Conservation (phyloP, 768 basidiomycete species). For the Leccinum incarnatum region DNA sequence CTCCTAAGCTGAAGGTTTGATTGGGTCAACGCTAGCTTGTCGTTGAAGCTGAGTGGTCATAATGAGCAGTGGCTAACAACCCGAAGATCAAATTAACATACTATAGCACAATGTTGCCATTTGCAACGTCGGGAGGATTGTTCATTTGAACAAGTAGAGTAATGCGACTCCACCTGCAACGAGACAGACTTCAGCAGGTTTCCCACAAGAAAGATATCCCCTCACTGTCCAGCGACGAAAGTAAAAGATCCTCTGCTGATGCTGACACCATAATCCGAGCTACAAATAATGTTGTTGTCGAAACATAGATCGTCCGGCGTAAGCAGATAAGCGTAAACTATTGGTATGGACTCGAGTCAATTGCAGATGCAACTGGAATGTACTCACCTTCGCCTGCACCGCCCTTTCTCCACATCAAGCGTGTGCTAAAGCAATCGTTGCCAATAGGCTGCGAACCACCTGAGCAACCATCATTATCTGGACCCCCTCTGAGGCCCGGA, state of each 20-base stretch:
- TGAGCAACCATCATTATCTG: slow-evolving; percentile 59
- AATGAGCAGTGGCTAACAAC: not conserved
- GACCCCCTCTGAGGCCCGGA: slow-evolving; percentile 71
- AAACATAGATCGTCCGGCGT: slow-evolving; percentile 58
- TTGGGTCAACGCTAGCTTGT: slow-evolving; percentile 58
- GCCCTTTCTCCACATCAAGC: slow-evolving; percentile 72
- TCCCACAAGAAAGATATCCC: slow-evolving; percentile 4
- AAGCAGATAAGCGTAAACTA: slow-evolving; percentile 83
- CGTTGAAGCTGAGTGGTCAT: slow-evolving; percentile 54
- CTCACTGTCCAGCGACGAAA: slow-evolving; percentile 63
- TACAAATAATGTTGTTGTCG: slow-evolving; percentile 56
- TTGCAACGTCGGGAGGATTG: slow-evolving; percentile 60
- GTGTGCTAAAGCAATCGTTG: slow-evolving; percentile 65
- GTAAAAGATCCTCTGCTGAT: slow-evolving; percentile 64
- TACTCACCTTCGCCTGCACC: slow-evolving; percentile 68
- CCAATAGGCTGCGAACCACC: slow-evolving; percentile 67
- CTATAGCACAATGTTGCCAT: slow-evolving; percentile 72
- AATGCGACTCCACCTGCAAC: slow-evolving; percentile 61
- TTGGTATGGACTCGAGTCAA: not conserved
- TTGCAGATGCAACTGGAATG: not conserved
- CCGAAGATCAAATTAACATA: slow-evolving; percentile 34
- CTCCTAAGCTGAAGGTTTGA: slow-evolving; percentile 63
- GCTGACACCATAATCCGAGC: slow-evolving; percentile 75
- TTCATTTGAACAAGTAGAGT: slow-evolving; percentile 81
- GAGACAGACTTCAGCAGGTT: not conserved